Evolutionary conservation across 2,329 filamentous ascomycete species (phyloP), one percentile per base, ranked within the genome.

Genomic region (Talaromyces sp.): DNA sequence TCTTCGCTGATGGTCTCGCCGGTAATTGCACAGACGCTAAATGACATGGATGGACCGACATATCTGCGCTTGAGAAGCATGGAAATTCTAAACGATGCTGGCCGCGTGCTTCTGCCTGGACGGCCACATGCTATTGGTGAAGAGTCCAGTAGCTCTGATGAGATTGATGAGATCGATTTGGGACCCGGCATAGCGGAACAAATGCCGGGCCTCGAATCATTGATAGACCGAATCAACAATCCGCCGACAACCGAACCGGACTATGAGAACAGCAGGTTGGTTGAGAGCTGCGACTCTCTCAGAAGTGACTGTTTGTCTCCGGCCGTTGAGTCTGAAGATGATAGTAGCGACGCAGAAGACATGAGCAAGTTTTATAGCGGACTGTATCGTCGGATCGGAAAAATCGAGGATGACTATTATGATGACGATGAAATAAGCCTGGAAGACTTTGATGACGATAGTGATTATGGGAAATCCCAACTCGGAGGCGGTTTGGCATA

Each of bases 301-400:
- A 64, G 66, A 4, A 59, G 59, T 24, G 62, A 65, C n/a, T 48
- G 55, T 17, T 48, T 54, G 8, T 57, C 65, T 1, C 65, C 67
- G 9, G 61, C 35, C 5, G 46, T 63, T 2, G 59, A 63, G 1
- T 62, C 64, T 0, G 57, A 58, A 8, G 56, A 61, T 9, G 56
- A 62, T 14, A 69, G 71, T 31, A 66, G 70, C 27, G 70, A 74
- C 19, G 61, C 68, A 7, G 69, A 73, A 48, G 70, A 75, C 43
- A 68, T 70, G n/a, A 63, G 69, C 24, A 68, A 65, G 32, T 74
- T 74, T 21, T 74, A 74, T 58, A 66, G 67, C 0, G 70, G 69
- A 31, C 10, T 56, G 14, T 32, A 59, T n/a, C 27, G 43, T 1
- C 51, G 26, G 8, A 3, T 48, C 52, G 35, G n/a, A 57, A 26